phyloP scores from a whole-genome alignment of 1,139 yeast species.

The Hemisphaericaspora subhashii region DNA sequence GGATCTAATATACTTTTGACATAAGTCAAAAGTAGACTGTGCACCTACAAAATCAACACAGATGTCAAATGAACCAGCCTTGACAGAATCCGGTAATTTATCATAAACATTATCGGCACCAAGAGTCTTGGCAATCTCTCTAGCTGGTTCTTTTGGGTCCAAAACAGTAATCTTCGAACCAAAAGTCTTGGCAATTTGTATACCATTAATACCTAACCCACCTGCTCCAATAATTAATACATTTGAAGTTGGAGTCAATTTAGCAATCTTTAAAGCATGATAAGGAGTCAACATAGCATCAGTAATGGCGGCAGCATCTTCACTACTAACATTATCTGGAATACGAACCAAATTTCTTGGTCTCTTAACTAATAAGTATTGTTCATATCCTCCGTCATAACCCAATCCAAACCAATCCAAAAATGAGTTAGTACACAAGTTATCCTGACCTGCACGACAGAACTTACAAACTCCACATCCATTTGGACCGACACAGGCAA shows the following conservation, averaged over 20 bases:
- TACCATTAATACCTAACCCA: constrained; percentile 46
- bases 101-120: constrained; percentile 43
- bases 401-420: constrained; percentile 31
- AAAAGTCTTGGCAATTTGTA: constrained; percentile 34
- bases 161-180: constrained; percentile 31
- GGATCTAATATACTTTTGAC: constrained; percentile 29
- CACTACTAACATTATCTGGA: constrained; percentile 39
- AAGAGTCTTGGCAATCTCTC: constrained; percentile 24
- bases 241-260: constrained; percentile 26
- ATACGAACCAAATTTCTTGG: constrained; percentile 33
- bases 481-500: constrained; percentile 18
- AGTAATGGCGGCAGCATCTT: constrained; percentile 41
- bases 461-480: constrained; percentile 15
- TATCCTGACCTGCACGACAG: constrained; percentile 40
- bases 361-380: constrained; percentile 33
- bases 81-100: constrained; percentile 12
- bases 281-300: constrained; percentile 46
- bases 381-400: constrained; percentile 45
- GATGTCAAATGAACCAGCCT: constrained; percentile 30
- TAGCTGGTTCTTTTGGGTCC: constrained; percentile 36
- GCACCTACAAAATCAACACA: constrained; percentile 43
- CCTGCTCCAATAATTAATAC: constrained; percentile 45
- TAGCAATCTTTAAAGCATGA: constrained; percentile 28
- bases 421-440: constrained; percentile 29
- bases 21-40: constrained; percentile 33